Evolutionary conservation across 768 basidiomycete genomes (phyloP), one percentile per base, ranked within the genome.

Genomic region (Fistulinella prunicolor): DNA sequence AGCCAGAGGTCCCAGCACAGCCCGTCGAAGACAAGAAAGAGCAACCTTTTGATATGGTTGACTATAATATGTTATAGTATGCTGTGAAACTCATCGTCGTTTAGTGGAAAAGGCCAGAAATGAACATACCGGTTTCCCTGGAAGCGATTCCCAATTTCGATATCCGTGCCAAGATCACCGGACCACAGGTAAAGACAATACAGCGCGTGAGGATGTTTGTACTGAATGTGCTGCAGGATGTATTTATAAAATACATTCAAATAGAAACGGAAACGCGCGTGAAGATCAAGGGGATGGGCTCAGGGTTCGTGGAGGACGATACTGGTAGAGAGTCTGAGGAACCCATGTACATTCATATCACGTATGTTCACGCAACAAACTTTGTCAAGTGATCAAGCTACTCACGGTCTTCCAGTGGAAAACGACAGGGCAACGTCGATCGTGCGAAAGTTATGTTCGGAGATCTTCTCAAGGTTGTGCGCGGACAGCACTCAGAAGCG

Each of bases 161-260:
- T 67, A 86, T 99, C 42, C 78, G 95, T 47, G 95, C 95, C 20
- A 99, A 99, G 68, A 93, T 97, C 17, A 95, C 98, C 23, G 95
- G 95, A 13, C 95, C 95, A 12, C 83, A 82, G 53, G 93, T 94
- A 67, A 49, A 81, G 75, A 10, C 14, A 2, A 23, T 30, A 14
- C 13, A 10, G 10, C 20, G 4, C 19, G 29, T 4, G 34, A 7
- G 19, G 21, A 8, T 13, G n/a, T 9, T 9, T 3, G 14, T n/a
- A 20, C 16, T 43, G 36, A 51, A 21, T 7, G 26, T 29, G 21
- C 5, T 30, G 9, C 42, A 65, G 89, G 94, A 94, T 55, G 85
- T 92, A 55, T 99, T 97, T 61, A 95, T 99, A 56, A 99, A 99
- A 70, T 94, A 94, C 64, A 98, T 98, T 42, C 95, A 99, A 68